phyloP scores from a whole-genome alignment of 257 asterid species.

The Plectranthus barbatus region DNA sequence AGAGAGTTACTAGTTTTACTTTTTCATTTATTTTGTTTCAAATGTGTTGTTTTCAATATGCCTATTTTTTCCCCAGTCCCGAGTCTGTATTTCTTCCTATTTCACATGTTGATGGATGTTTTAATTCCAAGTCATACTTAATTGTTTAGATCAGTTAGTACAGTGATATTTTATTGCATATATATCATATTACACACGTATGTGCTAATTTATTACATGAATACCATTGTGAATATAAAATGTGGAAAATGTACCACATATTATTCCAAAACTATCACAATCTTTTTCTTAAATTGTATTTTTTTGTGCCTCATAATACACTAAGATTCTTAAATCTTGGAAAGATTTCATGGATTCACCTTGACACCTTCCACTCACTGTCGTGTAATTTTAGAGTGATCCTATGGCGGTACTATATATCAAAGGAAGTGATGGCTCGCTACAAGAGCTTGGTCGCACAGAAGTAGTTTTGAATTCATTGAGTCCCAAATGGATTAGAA shows the following conservation, averaged over 20 bases:
- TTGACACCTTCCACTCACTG: slow-evolving; percentile 10
- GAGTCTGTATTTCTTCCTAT: not conserved
- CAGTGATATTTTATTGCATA: not conserved
- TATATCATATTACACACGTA: not conserved
- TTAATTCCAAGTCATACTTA: not conserved
- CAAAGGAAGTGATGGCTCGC: slow-evolving; percentile 66
- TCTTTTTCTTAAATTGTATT: slow-evolving; percentile 7
- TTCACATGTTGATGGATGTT: not conserved
- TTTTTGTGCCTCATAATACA: not conserved
- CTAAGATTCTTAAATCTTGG: no score
- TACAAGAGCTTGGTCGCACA: slow-evolving; percentile 86
- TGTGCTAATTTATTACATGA: not conserved
- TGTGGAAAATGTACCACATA: not conserved
- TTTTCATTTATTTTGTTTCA: not conserved
- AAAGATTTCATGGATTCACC: slow-evolving; percentile 3
- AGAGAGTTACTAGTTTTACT: not conserved
- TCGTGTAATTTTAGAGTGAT: slow-evolving; percentile 68
- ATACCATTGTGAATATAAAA: slow-evolving; percentile 5
- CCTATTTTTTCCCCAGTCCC: slow-evolving; percentile 8
- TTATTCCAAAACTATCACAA: not conserved
- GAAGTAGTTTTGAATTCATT: slow-evolving; percentile 91
- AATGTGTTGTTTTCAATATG: not conserved
- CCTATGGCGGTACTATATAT: slow-evolving; percentile 82
- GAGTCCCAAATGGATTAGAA: slow-evolving; percentile 86
- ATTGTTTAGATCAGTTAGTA: not conserved